phyloP scores from a whole-genome alignment of 768 basidiomycete genomes.

The Neoboletus brunneissimus region DNA sequence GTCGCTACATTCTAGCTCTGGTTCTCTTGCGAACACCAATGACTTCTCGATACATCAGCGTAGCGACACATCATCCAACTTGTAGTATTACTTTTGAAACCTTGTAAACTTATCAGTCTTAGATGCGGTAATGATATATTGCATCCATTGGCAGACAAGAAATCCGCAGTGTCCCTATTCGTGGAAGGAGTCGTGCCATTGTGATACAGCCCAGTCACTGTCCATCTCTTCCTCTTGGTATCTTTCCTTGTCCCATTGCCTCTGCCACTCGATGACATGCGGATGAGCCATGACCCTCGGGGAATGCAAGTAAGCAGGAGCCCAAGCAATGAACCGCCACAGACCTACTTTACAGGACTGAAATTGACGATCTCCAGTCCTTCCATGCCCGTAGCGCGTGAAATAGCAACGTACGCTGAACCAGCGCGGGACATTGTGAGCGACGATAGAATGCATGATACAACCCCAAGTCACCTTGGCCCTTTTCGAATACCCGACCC shows the following conservation, averaged over 20 bases:
- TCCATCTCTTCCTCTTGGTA: slow-evolving; percentile 35
- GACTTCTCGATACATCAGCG: slow-evolving; percentile 10
- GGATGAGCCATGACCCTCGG: slow-evolving; percentile 37
- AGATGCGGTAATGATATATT: neutral
- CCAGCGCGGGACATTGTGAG: neutral
- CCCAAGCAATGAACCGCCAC: neutral
- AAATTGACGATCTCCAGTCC: slow-evolving; percentile 40
- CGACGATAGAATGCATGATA: neutral
- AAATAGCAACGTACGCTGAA: slow-evolving; percentile 37
- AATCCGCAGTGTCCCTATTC: slow-evolving; percentile 4
- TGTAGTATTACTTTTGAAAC: slow-evolving; percentile 6
- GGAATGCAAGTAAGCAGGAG: slow-evolving; percentile 2
- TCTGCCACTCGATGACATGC: slow-evolving; percentile 33
- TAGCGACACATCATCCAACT: slow-evolving; percentile 12
- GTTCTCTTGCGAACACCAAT: slow-evolving; percentile 11
- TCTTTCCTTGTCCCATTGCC: slow-evolving; percentile 25
- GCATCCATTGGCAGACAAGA: neutral
- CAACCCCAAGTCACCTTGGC: slow-evolving; percentile 38
- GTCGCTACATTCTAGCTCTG: slow-evolving; percentile 12
- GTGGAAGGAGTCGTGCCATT: slow-evolving; percentile 30
- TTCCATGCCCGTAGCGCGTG: slow-evolving; percentile 41
- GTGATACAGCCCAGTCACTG: slow-evolving; percentile 30
- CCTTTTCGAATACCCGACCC: slow-evolving; percentile 87
- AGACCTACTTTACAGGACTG: slow-evolving; percentile 30
- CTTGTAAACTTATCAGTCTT: slow-evolving; percentile 6